phyloP scores from a whole-genome alignment of 2,329 filamentous ascomycete species.

The Ophiostoma sp. region DNA sequence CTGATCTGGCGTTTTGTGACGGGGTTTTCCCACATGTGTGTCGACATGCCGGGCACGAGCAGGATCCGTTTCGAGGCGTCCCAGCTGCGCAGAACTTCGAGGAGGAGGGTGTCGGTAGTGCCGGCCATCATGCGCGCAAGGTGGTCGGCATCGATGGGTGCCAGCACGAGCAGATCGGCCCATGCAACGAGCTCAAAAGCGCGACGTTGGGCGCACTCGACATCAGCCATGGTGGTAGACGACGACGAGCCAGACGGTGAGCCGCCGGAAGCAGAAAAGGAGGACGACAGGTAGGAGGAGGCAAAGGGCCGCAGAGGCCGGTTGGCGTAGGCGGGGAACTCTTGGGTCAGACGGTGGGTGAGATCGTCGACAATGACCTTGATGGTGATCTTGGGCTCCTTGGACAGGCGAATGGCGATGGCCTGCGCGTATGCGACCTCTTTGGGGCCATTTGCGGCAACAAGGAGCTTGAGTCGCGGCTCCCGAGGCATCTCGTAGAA shows the following conservation, averaged over 20 bases:
- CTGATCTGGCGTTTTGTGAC: constrained; percentile 81
- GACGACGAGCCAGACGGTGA: neutral
- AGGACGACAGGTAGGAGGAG: constrained; percentile 14
- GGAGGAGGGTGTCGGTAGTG: constrained; percentile 70
- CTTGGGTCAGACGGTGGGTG: constrained; percentile 57
- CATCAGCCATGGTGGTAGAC: constrained; percentile 34
- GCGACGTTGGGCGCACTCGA: constrained; percentile 50
- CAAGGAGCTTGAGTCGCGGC: constrained; percentile 53
- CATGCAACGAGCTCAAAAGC: constrained; percentile 71
- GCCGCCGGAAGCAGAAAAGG: neutral
- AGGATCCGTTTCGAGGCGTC: constrained; percentile 79
- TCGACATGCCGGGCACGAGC: constrained; percentile 83
- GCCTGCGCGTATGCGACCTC: constrained; percentile 62
- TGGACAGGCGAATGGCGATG: constrained; percentile 62
- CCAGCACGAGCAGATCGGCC: constrained; percentile 81
- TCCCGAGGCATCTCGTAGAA: constrained; percentile 29
- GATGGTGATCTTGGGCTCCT: constrained; percentile 56
- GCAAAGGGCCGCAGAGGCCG: constrained; percentile 36
- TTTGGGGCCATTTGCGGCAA: constrained; percentile 60
- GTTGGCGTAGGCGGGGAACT: constrained; percentile 57
- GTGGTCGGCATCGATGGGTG: constrained; percentile 77
- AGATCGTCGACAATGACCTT: constrained; percentile 62
- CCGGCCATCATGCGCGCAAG: constrained; percentile 85
- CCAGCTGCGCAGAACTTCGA: constrained; percentile 81
- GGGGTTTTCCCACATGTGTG: constrained; percentile 83